Evolutionary conservation across 306 rosid genomes (phyloP), one percentile per base, ranked within the genome.

Genomic region (Neltuma alba): DNA sequence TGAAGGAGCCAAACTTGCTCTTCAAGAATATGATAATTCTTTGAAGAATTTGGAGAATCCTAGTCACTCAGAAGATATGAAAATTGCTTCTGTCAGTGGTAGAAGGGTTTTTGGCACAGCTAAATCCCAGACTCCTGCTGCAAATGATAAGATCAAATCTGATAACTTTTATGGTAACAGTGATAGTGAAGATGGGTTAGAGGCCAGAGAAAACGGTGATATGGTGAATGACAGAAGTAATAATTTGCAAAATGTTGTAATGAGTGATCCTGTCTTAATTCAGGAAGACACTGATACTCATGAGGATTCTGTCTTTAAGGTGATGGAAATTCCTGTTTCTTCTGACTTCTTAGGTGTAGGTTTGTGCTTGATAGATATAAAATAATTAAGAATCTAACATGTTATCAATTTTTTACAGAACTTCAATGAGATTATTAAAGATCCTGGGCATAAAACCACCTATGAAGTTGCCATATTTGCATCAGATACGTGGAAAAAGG

Each of bases 401-500:
- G 7, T 38, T 9, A 55, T 89, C 63, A 79, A 27, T 84, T 69
- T 71, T 81, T 79, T 23, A 48, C 95, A 95, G 98, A 85, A 81
- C 84, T 82, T 88, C 52, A 77, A 87, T 68, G 93, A 89, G 75
- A 83, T 89, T 76, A 77, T 83, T 62, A 68, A 78, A 87, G 90
- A 88, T 79, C 92, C 95, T 20, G 94, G 93, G 78, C 93, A 91
- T 34, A 89, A 90, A 86, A 91, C 97, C 20, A 85, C 96, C 33
- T 85, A 75, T 81, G 99, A 95, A 41, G 98, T 92, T 81, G 82
- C 99, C 82, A 81, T 95, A 70, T 88, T 89, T 84, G 94, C 89
- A 21, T 88, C 94, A 20, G 92, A 89, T 83, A 38, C 83, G 18
- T 93, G 97, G 98, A 88, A 86, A 81, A 95, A 91, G 98, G 99